Percentiles rank a stretch among this genome's conserved stretches.
phyloP scores from a whole-genome alignment of 1,139 yeast species.

The Maudiozyma humilis region DNA sequence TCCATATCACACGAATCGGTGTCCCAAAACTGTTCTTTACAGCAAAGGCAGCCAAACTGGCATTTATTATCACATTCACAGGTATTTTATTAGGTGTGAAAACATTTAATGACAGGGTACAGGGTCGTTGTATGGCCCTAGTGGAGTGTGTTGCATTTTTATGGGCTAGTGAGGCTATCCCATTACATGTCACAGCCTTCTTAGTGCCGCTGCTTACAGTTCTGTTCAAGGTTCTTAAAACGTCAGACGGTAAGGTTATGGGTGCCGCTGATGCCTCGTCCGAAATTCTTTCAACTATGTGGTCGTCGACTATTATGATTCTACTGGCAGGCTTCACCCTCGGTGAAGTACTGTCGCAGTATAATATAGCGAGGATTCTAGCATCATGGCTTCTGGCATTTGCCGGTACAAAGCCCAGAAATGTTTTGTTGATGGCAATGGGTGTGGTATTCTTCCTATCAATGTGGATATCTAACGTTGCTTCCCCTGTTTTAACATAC shows the following conservation, averaged over 20 bases:
- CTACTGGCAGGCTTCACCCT: constrained; percentile 66
- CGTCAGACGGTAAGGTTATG: constrained; percentile 46
- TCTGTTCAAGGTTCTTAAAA: constrained; percentile 48
- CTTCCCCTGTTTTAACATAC: constrained; percentile 68
- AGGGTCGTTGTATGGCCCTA: constrained; percentile 59
- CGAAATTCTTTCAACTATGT: constrained; percentile 53
- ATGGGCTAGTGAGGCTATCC: constrained; percentile 72
- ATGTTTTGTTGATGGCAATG: constrained; percentile 60
- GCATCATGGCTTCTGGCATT: constrained; percentile 56
- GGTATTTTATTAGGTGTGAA: constrained; percentile 43
- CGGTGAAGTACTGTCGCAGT: constrained; percentile 67
- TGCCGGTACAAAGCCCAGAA: constrained; percentile 63
- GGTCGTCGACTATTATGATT: constrained; percentile 67
- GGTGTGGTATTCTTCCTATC: constrained; percentile 59
- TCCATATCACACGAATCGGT: constrained; percentile 28
- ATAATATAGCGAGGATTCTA: constrained; percentile 57
- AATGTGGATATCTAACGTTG: constrained; percentile 75
- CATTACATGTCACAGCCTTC: constrained; percentile 59
- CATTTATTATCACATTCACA: constrained; percentile 40
- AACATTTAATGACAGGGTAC: constrained; percentile 52
- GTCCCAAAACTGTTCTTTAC: constrained; percentile 36
- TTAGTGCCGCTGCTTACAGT: constrained; percentile 53
- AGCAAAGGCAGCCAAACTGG: constrained; percentile 38
- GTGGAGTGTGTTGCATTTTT: constrained; percentile 58
- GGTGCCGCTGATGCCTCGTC: constrained; percentile 47